These are phyloP conservation scores for Sherardia arvensis DNA, from an alignment of 257 asterid genomes.

Conservation along the genomic window DNA sequence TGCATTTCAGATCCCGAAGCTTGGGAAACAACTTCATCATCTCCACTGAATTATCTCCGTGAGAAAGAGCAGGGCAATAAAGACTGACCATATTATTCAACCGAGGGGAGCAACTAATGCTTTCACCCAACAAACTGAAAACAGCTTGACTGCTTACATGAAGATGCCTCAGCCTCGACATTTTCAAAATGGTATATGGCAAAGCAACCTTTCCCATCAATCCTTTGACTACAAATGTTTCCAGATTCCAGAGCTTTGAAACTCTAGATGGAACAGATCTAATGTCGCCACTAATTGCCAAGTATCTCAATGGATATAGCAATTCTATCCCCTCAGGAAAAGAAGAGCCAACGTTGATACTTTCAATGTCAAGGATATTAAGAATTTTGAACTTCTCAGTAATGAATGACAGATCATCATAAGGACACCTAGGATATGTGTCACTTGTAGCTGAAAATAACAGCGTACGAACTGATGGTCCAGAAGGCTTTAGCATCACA, in stretches of 20 bases:
- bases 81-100: not conserved
- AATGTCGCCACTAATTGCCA: no score
- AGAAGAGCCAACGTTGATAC: not conserved
- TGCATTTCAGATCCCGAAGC: not conserved
- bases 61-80: not conserved
- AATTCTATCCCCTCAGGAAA: no score
- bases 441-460: not conserved
- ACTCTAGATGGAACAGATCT: not conserved
- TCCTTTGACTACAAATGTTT: not conserved
- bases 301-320: no score
- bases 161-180: not conserved
- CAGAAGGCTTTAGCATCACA: not conserved
- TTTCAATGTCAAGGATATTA: constrained; percentile 4
- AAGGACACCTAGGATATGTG: not conserved
- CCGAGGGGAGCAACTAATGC: no score
- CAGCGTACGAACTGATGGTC: not conserved
- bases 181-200: not conserved
- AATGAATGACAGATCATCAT: not conserved
- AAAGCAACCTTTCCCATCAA: not conserved
- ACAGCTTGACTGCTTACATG: not conserved
- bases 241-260: not conserved
- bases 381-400: constrained; percentile 1
- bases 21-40: not conserved
- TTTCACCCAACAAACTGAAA: not conserved
- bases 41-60: not conserved